phyloP scores from a whole-genome alignment of 176 grass and related monocot species.

The Canna indica region DNA sequence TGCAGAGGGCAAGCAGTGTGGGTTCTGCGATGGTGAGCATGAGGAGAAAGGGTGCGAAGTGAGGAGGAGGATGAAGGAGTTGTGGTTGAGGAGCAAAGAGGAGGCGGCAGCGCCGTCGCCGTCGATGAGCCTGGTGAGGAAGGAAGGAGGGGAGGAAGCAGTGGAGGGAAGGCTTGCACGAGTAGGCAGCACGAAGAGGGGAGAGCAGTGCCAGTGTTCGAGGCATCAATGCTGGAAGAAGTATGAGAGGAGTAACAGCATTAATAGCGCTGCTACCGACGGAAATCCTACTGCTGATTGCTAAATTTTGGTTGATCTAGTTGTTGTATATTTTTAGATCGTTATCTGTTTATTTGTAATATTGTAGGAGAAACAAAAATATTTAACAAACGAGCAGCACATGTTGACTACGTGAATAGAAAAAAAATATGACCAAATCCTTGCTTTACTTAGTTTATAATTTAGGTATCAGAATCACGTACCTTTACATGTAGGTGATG shows the following conservation, averaged over 20 bases:
- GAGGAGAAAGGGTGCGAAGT: constrained; percentile 30
- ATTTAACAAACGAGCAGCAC: too few relatives aligned
- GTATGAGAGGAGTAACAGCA: constrained; percentile 15
- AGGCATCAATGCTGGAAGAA: constrained; percentile 56
- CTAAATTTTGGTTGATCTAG: not conserved
- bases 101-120: not conserved
- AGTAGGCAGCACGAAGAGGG: constrained; percentile 28
- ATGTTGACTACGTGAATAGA: too few relatives aligned
- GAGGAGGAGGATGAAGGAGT: constrained; percentile 32
- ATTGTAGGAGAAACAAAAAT: too few relatives aligned
- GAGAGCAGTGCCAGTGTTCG: constrained; percentile 40
- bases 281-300: not conserved
- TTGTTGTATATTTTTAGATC: too few relatives aligned
- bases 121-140: not conserved
- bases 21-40: constrained; percentile 30
- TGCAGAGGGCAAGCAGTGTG: constrained; percentile 10
- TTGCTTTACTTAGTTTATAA: not conserved
- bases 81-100: constrained; percentile 22
- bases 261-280: constrained; percentile 1
- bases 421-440: too few relatives aligned
- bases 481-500: too few relatives aligned
- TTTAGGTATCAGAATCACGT: not conserved
- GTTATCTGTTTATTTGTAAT: too few relatives aligned
- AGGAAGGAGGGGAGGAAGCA: constrained; percentile 17
- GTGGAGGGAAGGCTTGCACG: constrained; percentile 21